Base-by-base conservation (phyloP, 2,329 filamentous ascomycete genomes). In the Neocucurbitaria cava region DNA sequence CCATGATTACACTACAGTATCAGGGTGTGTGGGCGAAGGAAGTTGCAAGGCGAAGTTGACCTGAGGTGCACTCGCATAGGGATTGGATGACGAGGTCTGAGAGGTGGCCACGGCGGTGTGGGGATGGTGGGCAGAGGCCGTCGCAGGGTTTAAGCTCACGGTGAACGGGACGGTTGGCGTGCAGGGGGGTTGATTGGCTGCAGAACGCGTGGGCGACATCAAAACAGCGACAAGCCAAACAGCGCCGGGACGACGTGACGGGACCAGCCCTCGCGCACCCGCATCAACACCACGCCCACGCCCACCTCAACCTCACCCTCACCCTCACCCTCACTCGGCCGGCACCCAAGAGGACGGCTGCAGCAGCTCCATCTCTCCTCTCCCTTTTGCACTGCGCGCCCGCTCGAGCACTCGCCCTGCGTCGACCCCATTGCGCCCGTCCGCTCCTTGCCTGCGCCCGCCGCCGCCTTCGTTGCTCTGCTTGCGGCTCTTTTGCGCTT, bases 151-250 rank as follows among this genome's bases (percentile, higher is more conserved):
- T n/a, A n/a, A n/a, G n/a, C n/a, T n/a, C 50, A 57, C 46, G 50
- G 46, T 28, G 35, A 40, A 23, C 30, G 50, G 49, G 36, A 49
- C 46, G 18, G 40, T 30, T 57, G 46, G 56, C 52, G 52, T 47
- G 44, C 44, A 44, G 48, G 40, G 51, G 58, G 20, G 31, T n/a
- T 62, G 56, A 60, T 65, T 66, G 68, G 64, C 46, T 59, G 61
- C 38, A 42, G 49, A 40, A 55, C 62, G 62, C 59, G 63, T 56
- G 52, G 48, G 49, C 55, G 55, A 46, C 41, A 59, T 53, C 68
- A 69, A 64, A 68, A 67, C 67, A 69, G 61, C 62, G 61, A 62
- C 61, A 59, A 59, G 54, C 62, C 59, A 66, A 65, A 69, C 61
- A 66, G 56, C 42, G 54, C 46, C 59, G 52, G 49, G 48, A 55